Base-by-base conservation (phyloP, 805 yeast species). In the Jamesozyma spencerorum region DNA sequence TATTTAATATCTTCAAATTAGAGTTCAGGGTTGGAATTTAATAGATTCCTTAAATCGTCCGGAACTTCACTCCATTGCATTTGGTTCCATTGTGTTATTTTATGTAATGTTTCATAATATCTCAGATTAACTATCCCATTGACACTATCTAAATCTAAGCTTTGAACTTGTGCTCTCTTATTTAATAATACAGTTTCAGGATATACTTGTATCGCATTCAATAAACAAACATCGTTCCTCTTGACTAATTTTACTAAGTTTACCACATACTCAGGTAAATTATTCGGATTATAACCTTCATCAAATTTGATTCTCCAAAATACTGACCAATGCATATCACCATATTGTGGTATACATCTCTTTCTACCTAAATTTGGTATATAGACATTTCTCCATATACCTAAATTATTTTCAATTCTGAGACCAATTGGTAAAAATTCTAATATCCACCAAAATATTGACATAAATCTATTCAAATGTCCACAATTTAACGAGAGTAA, bases 251-350 rank as follows among this genome's bases (percentile, higher is more conserved):
- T 34, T 12, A 24, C 15, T 6, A 33, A 20, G 7, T 13, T 20
- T n/a, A 46, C 37, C 3, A 57, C 54, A 47, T 65, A 68, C 8
- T 40, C 39, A 0, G 77, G 77, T 26, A 73, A 40, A 46, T 74
- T 70, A 1, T 36, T 38, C 0, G 81, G 81, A 1, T 57, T 42
- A 46, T 75, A 74, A 47, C 69, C 72, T 28, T 53, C 41, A 39
- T 71, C 64, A 45, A 60, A 67, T 43, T 68, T 74, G 40, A 72
- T 50, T 46, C 81, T 62, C 75, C 79, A 79, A 44, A 64, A 66
- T 1, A 78, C 69, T 35, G 84, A 77, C 85, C 85, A 80, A 55
- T 80, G 85, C 27, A 78, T 44, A 12, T 55, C 57, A 10, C 72
- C 69, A 42, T 65, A 57, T 1, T 45, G 43, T 1, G 84, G 83